Base-by-base conservation (phyloP, 2,329 filamentous ascomycete genomes). In the Fusarium acutatum region DNA sequence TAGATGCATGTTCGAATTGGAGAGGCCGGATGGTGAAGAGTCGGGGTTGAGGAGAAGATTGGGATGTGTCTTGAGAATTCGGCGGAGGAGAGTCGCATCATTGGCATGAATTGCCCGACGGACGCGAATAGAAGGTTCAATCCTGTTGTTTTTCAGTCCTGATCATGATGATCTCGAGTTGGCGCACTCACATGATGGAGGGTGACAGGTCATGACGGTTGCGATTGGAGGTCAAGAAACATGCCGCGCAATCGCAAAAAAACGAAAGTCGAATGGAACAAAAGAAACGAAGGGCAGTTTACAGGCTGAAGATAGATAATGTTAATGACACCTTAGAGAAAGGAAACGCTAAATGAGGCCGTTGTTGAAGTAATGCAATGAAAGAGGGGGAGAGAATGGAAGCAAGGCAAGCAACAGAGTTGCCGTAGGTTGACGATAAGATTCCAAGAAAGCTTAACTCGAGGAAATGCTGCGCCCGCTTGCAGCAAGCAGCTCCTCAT, bases 1-100 rank as follows among this genome's bases (percentile, higher is more conserved):
- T 6, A 97, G 88, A 81, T 97, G 94, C 43, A 97, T 88, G 72
- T 91, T 94, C 6, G 94, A 96, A 84, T 97, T 96, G 81, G 92
- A 93, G 74, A 94, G 91, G 56, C 88, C 89, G 14, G 82, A 78
- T 70, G 91, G 87, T 8, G 90, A 89, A 76, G 89, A 88, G 81
- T 97, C 94, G 6, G 94, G 94, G 79, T 97, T 97, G 78, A 92
- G 91, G 34, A 97, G 86, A 71, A 92, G 89, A 24, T 84, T 80
- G 0, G 92, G 93, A 79, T 96, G 91, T 67, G 91, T 91, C 73
- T 87, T 89, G 74, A 97, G 86, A 80, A 97, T 95, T 80, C 94
- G 93, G 75, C 88, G 84, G 75, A 95, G 92, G 73, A 97, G 92
- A 63, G 90, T 84, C 59, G 85, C 82, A 81, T 96, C 92, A 81